Base-by-base conservation (phyloP, 2,329 filamentous ascomycete genomes). In the Colletotrichum horii region DNA sequence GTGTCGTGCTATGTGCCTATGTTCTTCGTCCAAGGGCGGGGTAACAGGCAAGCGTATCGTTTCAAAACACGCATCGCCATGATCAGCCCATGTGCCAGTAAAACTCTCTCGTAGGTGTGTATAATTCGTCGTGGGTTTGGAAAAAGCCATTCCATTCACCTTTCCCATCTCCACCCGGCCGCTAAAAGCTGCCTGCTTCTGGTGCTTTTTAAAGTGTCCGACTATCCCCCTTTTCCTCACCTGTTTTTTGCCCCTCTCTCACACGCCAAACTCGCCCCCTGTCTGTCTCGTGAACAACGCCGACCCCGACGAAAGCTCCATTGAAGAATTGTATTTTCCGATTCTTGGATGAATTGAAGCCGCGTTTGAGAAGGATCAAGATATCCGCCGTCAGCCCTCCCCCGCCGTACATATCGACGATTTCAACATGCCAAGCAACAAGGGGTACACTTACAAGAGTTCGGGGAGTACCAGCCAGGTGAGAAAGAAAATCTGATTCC, bases 391-490 rank as follows among this genome's bases (percentile, higher is more conserved):
- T 8, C 62, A 38, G 22, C 43, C 36, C 43, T 48, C 43, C 43
- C 43, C 43, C 43, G n/a, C 43, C 43, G 3, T 12, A 12, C 19
- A 48, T 22, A 48, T 24, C 19, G n/a, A 70, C 43, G 12, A 36
- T 2, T 32, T 11, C 67, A 70, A 55, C 4, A 79, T 79, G 78
- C 36, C 77, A 64, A 71, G 69, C 76, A 78, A 61, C 60, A 66
- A 80, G 26, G 83, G 75, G 56, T 89, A 85, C 82, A 80, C 79
- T 1, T 85, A 86, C 84, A 89, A 88, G 79, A 83, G 85, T 83
- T 85, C 83, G 79, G 93, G 93, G 80, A 91, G 89, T 82, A 94
- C 94, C 84, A 89, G 83, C 83, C 87, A 92, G 87, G 92, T 93
- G 84, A n/a, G 8, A 9, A 74, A 80, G 78, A 22, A 7, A 30